Base-by-base conservation (phyloP, 371 early-diverging fungal genomes). In the Mucor circinelloides region DNA sequence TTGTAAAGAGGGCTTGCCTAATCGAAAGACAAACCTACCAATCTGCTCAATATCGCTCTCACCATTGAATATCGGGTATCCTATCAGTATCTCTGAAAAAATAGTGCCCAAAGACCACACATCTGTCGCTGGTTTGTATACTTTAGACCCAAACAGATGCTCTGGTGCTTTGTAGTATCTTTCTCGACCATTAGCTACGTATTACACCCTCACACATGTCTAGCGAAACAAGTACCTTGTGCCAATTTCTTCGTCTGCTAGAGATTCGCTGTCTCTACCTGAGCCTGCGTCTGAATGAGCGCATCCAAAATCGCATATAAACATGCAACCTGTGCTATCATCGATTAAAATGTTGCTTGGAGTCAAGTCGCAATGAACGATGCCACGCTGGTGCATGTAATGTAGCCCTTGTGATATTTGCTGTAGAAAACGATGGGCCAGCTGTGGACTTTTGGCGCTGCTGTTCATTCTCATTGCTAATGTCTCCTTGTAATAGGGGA, bases 241-340 rank as follows among this genome's bases (percentile, higher is more conserved):
- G 13, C 84, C 81, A 42, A 83, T 71, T 10, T 75, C 81, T 58
- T 73, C 77, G 1, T 57, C 15, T 58, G 36, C 64, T 65, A 48
- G 1, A 1, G 9, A 23, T 21, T 50, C 32, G 25, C 17, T 30
- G 7, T 32, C 58, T 8, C 7, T 10, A 7, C 31, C 9, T 3
- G 40, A 40, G 32, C 55, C 38, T 8, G 28, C 30, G 17, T 60
- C 23, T 12, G 59, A 42, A 55, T 79, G 79, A 1, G 94, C 90
- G 54, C 90, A 90, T 2, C 96, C 95, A 87, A 95, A 95, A 73
- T 96, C 96, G 40, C 87, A 86, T 55, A 95, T 88, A 58, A 90
- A 89, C 72, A 93, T 78, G 15, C 78, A 71, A 13, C 85, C 79
- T 21, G 68, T 64, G 5, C 73, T 25, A 4, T 23, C 67, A 28